Evolutionary conservation across 768 basidiomycete species (phyloP), one percentile per base, ranked within the genome.

Genomic region (Rhodotorula babjevae): DNA sequence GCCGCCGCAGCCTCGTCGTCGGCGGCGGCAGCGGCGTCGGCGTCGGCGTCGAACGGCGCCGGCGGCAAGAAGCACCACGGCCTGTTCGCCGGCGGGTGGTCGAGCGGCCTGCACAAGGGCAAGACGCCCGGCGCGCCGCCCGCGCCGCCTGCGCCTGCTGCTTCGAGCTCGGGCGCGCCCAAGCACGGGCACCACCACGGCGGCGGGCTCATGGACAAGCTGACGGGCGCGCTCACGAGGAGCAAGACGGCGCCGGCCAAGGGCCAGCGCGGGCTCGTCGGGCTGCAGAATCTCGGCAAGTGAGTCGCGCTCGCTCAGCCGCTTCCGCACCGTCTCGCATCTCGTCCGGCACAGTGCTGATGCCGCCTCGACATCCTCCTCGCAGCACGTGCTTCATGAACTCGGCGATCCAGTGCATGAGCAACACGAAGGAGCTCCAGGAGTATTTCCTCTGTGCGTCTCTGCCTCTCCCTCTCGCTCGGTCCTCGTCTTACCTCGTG

Each of bases 371-470:
- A 16, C 2, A 44, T n/a, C 3, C 18, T 2, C 36, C 18, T 36
- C 92, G 80, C 65, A 79, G 77, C 67, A 79, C 79, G 6, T 79
- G 79, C 71, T 99, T 98, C 83, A 98, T 99, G 96, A 99, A 98
- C 81, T 94, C 93, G 65, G 95, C 96, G 2, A 85, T 97, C 12
- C 96, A 99, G 80, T 98, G 96, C 82, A 87, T 99, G 65, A 90
- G 90, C 36, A 96, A 99, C 80, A 91, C 89, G 15, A 86, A 87
- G 60, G 93, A 97, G 79, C 85, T 99, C 33, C 87, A 87, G 19
- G 89, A 94, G 63, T 99, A 99, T 82, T 99, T 99, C 83, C 83
- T 93, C 47, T 90, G 93, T 93, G 80, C 68, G 83, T 56, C 83
- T 53, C 8, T 44, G 31, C 63, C 42, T 58, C 53, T 71, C 40